Conservation (phyloP, 805 yeast genomes). For the Suhomyces sp. region DNA sequence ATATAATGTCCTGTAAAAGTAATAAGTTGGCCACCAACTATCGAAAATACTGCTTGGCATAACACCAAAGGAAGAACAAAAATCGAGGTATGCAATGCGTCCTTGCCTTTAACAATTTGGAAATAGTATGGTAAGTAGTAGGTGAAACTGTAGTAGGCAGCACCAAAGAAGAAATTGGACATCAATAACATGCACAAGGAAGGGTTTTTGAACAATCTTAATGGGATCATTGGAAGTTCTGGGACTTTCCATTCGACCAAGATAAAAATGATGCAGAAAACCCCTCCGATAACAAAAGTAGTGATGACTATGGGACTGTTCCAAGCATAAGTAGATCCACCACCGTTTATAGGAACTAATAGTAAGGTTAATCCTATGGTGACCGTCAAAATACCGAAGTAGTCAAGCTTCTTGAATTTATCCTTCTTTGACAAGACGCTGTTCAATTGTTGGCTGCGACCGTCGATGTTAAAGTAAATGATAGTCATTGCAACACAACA, state of each 20-base stretch:
- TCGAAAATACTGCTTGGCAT: conserved; percentile 40
- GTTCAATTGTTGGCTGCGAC: conserved; percentile 25
- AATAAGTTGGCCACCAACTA: conserved; percentile 46
- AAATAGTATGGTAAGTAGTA: conserved; percentile 51
- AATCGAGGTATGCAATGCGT: conserved; percentile 39
- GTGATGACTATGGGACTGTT: conserved; percentile 35
- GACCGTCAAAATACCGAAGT: conserved; percentile 48
- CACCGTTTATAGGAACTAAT: conserved; percentile 58
- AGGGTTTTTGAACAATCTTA: conserved; percentile 37
- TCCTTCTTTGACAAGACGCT: conserved; percentile 28
- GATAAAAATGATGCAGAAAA: conserved; percentile 41
- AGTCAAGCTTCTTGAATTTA: conserved; percentile 49
- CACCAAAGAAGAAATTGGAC: conserved; percentile 47
- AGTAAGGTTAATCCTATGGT: conserved; percentile 48
- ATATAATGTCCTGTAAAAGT: conserved; percentile 43
- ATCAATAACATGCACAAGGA: conserved; percentile 30
- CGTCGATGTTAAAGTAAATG: conserved; percentile 36
- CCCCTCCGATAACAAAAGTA: conserved; percentile 36
- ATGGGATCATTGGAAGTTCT: conserved; percentile 53
- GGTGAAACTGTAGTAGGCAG: conserved; percentile 44
- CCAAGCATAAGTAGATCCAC: conserved; percentile 62
- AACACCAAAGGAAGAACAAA: conserved; percentile 45
- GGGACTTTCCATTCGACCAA: conserved; percentile 50
- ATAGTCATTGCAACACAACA: conserved; percentile 29
- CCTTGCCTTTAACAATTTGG: conserved; percentile 42